Evolutionary conservation across 192 early-diverging fungal species (phyloP).

Genomic region (Coemansia erecta): DNA sequence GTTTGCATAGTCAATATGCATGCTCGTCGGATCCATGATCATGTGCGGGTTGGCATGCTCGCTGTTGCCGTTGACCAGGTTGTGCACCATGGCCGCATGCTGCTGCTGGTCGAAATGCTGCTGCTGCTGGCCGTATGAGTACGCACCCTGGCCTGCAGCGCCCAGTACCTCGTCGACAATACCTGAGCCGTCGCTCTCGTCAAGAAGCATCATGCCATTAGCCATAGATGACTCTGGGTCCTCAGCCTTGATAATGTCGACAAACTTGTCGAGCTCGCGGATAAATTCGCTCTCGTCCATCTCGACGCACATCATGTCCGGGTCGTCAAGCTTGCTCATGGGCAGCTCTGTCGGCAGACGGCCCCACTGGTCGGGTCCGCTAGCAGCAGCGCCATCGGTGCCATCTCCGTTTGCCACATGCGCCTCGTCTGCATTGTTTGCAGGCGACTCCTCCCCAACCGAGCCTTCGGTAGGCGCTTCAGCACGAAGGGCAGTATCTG

Average conservation of each 20-base stretch:
- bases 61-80: slow-evolving; percentile 24
- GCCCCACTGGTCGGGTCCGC: slow-evolving; percentile 10
- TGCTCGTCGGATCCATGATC: slow-evolving; percentile 42
- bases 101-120: slow-evolving; percentile 22
- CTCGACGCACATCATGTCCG: slow-evolving; percentile 40
- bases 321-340: slow-evolving; percentile 50
- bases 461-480: slow-evolving; percentile 1
- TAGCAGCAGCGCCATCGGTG: not conserved
- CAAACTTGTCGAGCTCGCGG: slow-evolving; percentile 55
- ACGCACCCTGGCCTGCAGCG: slow-evolving; percentile 17
- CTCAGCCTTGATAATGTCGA: slow-evolving; percentile 49
- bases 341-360: slow-evolving; percentile 22
- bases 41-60: slow-evolving; percentile 20
- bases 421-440: not conserved
- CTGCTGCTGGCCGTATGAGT: slow-evolving; percentile 31
- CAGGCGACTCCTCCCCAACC: not conserved
- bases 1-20: slow-evolving; percentile 36
- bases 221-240: slow-evolving; percentile 42
- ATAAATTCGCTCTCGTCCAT: slow-evolving; percentile 55
- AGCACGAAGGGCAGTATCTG: not conserved
- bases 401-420: not conserved
- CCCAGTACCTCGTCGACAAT: slow-evolving; percentile 38
- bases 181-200: slow-evolving; percentile 43
- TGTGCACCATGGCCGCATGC: slow-evolving; percentile 32
- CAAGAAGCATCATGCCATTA: slow-evolving; percentile 45